These are phyloP conservation scores for Quercus wislizeni DNA, from an alignment of 306 rosid genomes.

Conservation along the genomic window DNA sequence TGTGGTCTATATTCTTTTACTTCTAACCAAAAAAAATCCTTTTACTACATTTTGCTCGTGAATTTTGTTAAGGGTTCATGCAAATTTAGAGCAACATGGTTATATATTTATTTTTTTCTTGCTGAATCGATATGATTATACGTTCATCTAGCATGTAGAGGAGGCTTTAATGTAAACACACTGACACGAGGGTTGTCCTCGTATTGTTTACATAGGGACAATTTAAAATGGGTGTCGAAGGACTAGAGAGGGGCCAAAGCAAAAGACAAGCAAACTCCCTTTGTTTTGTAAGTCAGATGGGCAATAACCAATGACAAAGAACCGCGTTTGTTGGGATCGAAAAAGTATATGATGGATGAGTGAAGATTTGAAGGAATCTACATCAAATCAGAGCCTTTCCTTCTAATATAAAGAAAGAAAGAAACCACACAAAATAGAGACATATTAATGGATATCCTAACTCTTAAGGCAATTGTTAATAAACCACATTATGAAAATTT, in stretches of 20 bases:
- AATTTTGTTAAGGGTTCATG: too few species aligned
- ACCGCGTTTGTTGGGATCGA: not conserved
- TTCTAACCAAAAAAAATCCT: too few species aligned
- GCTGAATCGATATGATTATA: too few species aligned
- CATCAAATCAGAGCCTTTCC: not conserved
- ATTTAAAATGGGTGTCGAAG: too few species aligned
- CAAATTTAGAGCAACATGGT: too few species aligned
- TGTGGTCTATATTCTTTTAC: too few species aligned
- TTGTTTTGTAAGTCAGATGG: too few species aligned
- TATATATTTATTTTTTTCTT: too few species aligned
- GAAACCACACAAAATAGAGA: not conserved
- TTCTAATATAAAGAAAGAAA: not conserved
- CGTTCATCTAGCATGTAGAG: too few species aligned
- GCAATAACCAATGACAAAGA: not conserved
- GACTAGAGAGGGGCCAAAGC: too few species aligned
- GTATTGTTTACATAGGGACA: not conserved
- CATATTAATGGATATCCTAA: accelerated
- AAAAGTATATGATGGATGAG: not conserved
- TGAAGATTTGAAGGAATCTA: not conserved
- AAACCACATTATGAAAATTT: accelerated
- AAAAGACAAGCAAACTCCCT: too few species aligned
- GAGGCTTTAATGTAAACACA: not conserved
- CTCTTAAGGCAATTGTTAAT: accelerated
- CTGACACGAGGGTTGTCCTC: constrained; percentile 3
- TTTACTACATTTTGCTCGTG: too few species aligned